Base-by-base conservation (phyloP, 345 rosid species). In the Aquilaria yunnanensis region DNA sequence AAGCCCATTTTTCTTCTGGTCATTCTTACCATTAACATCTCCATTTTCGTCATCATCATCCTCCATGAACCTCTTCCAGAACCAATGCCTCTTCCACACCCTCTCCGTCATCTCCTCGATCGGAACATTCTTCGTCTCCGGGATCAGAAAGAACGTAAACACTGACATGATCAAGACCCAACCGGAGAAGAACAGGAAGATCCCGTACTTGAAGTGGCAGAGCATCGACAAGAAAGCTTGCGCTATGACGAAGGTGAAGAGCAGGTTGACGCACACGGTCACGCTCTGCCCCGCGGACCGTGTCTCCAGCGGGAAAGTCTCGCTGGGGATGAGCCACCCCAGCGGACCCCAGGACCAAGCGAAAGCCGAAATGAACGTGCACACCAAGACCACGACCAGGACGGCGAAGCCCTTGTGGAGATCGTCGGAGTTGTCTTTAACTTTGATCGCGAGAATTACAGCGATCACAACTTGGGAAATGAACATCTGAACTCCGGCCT, bases 331-430 rank as follows among this genome's bases (percentile, higher is more conserved):
- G 32, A 90, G 72, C 93, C 96, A 88, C 6, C 93, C 96, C 5
- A 90, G 85, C 3, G 96, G 97, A 11, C 97, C 97, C 96, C 97
- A 90, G 1, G 97, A 90, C 97, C 97, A 90, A 0, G 93, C 97
- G 31, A 90, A 90, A 13, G 87, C 88, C 8, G 96, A 75, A 2
- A 88, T 84, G 14, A 83, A 90, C 0, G 93, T 88, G 80, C 96
- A 85, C 12, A 90, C 72, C 97, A 90, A 14, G 6, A 88, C 30
- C 9, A 85, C 96, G 1, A 90, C 93, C 4, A 88, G 52, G 62
- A 82, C 60, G 2, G 80, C 83, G 2, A 66, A 61, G 1, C 84
- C 75, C 3, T 70, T 71, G 31, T 48, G 37, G 10, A 90, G 89
- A 53, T 65, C 47, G 2, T 76, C 68, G 0, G 90, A 82, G 63